These are phyloP conservation scores for Wilcoxina mikolae DNA, from an alignment of 495 filamentous ascomycete species.

Conservation along the genomic window DNA sequence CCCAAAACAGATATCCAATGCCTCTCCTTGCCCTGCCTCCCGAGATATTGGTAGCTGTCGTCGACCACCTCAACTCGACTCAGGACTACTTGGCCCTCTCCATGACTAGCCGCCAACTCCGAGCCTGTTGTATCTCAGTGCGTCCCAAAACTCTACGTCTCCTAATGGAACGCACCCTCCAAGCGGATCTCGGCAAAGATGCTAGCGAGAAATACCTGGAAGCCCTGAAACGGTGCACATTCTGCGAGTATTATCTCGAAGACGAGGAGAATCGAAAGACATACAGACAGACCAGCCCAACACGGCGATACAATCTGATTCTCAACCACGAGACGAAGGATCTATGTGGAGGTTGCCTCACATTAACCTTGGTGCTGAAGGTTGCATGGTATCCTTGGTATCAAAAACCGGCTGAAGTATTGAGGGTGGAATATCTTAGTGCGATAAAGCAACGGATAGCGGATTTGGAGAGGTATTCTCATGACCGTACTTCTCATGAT, in stretches of 20 bases:
- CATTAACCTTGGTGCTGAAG: neutral
- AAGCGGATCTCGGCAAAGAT: neutral
- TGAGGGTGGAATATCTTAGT: too few relatives aligned
- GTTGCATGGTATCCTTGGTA: constrained; percentile 3
- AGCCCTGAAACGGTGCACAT: neutral
- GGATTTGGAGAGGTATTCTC: too few relatives aligned
- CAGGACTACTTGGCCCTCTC: constrained; percentile 3
- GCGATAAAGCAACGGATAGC: too few relatives aligned
- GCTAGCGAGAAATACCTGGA: neutral
- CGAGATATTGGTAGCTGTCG: neutral
- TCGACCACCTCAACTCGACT: neutral
- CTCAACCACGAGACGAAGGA: constrained; percentile 1
- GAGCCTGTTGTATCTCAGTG: neutral
- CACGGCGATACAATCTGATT: neutral
- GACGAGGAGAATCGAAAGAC: neutral
- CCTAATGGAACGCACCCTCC: constrained; percentile 2
- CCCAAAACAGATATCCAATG: too few relatives aligned
- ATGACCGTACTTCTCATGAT: too few relatives aligned
- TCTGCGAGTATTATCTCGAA: neutral
- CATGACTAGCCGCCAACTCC: neutral
- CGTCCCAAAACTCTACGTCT: neutral
- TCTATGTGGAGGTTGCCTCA: neutral
- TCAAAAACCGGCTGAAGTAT: neutral
- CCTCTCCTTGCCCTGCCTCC: neutral
- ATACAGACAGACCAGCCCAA: constrained; percentile 4